Conservation (phyloP, 169 alveolate genomes). For the Sarcocystis neurona region DNA sequence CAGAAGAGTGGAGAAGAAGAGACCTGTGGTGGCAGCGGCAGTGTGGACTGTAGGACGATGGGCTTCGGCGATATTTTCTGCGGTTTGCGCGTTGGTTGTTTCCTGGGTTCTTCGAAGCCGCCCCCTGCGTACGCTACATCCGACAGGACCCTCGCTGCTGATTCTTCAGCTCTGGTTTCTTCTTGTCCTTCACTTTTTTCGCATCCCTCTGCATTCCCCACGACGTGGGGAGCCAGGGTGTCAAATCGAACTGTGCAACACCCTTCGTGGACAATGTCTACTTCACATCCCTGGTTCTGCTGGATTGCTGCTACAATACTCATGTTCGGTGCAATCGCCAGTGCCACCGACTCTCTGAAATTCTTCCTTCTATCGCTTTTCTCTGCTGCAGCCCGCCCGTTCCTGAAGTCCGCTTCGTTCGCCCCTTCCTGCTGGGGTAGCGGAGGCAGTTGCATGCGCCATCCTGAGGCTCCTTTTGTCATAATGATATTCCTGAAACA, state of each 20-base stretch:
- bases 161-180: not conserved
- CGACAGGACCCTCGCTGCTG: too few relatives aligned
- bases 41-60: constrained; percentile 51
- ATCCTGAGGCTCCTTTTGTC: constrained; percentile 50
- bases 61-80: constrained; percentile 26
- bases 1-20: too few relatives aligned
- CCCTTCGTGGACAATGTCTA: constrained; percentile 41
- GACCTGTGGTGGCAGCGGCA: constrained; percentile 60
- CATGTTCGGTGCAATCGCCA: not conserved
- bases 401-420: not conserved
- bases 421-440: not conserved
- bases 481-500: constrained; percentile 29
- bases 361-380: not conserved
- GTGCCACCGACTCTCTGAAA: constrained; percentile 25
- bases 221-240: not conserved
- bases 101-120: not conserved
- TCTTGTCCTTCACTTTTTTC: not conserved
- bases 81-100: not conserved
- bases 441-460: constrained; percentile 44
- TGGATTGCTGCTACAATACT: not conserved
- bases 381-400: not conserved
- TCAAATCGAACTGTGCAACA: constrained; percentile 50
- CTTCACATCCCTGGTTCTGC: constrained; percentile 33
- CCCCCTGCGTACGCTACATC: not conserved
- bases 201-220: not conserved